These are phyloP conservation scores for Lenwebbia sp. DNA, from an alignment of 345 rosid species.

Conservation along the genomic window DNA sequence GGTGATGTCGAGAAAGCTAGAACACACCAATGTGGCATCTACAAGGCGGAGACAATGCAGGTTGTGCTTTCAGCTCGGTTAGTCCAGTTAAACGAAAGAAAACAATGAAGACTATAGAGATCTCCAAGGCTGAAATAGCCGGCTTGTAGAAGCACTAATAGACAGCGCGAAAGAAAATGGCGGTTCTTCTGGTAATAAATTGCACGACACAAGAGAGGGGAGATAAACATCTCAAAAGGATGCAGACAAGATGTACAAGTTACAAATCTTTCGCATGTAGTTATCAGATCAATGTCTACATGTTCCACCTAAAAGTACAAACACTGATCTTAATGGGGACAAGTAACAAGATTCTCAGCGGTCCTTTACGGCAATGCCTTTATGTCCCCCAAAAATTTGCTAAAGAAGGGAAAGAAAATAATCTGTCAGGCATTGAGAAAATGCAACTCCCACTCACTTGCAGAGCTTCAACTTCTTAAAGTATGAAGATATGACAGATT, in stretches of 20 bases:
- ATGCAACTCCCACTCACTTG: constrained; percentile 25
- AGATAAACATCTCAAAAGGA: not conserved
- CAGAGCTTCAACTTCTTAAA: constrained; percentile 78
- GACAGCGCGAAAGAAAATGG: not conserved
- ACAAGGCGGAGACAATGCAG: not conserved
- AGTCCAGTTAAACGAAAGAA: not conserved
- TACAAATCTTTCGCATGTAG: not conserved
- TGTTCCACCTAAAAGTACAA: not conserved
- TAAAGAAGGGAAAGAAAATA: not conserved
- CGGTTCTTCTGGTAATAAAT: not conserved
- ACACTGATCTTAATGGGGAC: not conserved
- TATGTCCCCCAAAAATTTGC: not conserved
- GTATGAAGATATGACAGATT: constrained; percentile 38
- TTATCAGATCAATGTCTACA: not conserved
- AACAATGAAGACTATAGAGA: not conserved
- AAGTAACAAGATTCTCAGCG: not conserved
- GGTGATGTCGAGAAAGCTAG: not conserved
- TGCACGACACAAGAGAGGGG: not conserved
- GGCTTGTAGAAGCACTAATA: not conserved
- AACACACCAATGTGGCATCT: not conserved
- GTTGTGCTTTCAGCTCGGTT: not conserved
- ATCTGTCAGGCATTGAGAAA: not conserved
- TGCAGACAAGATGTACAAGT: not conserved
- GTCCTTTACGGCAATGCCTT: not conserved
- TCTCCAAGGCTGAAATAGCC: not conserved